Conservation (phyloP, 257 asterid genomes). For the Echium plantagineum region DNA sequence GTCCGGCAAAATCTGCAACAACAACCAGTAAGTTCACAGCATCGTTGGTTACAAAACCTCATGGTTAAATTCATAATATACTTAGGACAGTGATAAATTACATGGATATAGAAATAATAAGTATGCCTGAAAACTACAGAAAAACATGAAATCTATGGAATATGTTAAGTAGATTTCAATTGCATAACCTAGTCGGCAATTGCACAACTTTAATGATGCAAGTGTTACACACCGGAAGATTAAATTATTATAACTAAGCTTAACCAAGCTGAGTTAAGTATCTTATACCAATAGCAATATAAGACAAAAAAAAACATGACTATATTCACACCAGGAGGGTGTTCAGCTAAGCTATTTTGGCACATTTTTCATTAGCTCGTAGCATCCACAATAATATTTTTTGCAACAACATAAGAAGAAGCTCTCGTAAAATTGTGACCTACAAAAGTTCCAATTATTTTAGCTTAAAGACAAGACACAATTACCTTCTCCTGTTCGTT, state of each 20-base stretch:
- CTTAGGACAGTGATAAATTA: not conserved
- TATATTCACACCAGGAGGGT: not conserved
- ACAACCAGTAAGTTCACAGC: slow-evolving; percentile 1
- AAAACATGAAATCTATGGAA: too few species aligned
- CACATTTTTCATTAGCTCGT: not conserved
- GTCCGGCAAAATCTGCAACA: slow-evolving; percentile 39
- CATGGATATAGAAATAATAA: not conserved
- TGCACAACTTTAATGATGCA: too few species aligned
- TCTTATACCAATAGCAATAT: too few species aligned
- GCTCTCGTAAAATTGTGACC: not conserved
- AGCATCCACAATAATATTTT: not conserved
- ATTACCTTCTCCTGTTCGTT: slow-evolving; percentile 42
- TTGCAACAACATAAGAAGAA: not conserved
- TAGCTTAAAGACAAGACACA: not conserved
- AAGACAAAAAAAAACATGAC: not conserved
- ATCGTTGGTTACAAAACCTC: not conserved
- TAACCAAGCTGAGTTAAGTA: too few species aligned
- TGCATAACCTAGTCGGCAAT: too few species aligned
- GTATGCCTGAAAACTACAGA: not conserved
- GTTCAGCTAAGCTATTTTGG: too few species aligned
- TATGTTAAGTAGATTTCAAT: not conserved
- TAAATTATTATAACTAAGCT: too few species aligned
- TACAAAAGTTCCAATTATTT: too few species aligned
- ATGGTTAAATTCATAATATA: not conserved
- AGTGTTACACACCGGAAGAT: not conserved